Evolutionary conservation across 2,329 filamentous ascomycete genomes (phyloP).

Genomic region (Colletotrichum sidae): DNA sequence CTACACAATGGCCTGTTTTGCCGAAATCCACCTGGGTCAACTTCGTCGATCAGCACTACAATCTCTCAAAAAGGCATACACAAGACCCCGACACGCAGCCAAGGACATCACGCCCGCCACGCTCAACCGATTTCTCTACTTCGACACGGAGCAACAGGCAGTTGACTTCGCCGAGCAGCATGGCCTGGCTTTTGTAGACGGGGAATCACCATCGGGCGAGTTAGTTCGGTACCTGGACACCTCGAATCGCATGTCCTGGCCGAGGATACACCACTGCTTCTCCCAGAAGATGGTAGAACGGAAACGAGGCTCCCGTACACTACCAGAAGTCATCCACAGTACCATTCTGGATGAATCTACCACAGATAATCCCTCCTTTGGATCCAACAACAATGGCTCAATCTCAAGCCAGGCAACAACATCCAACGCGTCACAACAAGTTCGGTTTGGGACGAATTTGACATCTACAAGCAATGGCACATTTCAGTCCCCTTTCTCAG

Average conservation of each 20-base stretch:
- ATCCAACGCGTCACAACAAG: constrained; percentile 1
- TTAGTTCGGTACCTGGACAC: constrained; percentile 53
- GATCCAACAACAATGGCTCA: not conserved
- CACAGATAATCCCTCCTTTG: not conserved
- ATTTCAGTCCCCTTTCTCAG: constrained; percentile 17
- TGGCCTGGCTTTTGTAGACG: constrained; percentile 61
- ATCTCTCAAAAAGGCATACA: constrained; percentile 65
- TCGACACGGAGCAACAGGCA: constrained; percentile 76
- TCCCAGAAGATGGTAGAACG: constrained; percentile 68
- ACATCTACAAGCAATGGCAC: not conserved
- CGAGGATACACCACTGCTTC: constrained; percentile 65
- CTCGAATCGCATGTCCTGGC: constrained; percentile 57
- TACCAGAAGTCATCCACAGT: constrained; percentile 67
- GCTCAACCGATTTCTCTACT: constrained; percentile 70
- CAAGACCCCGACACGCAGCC: constrained; percentile 66
- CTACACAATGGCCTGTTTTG: constrained; percentile 77
- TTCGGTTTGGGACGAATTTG: constrained; percentile 12
- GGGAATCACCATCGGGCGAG: constrained; percentile 49
- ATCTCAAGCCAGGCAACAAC: constrained; percentile 25
- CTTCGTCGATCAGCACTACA: constrained; percentile 69
- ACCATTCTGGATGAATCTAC: constrained; percentile 60
- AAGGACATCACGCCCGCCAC: constrained; percentile 69
- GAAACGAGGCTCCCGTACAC: constrained; percentile 64
- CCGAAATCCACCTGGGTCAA: constrained; percentile 74
- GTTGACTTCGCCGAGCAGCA: constrained; percentile 72